A percentile compares a stretch with the other conserved stretches of the same genome.
These are phyloP conservation scores for Scedosporium apiospermum DNA, from an alignment of 2,329 filamentous ascomycete species.

Conservation along the genomic window DNA sequence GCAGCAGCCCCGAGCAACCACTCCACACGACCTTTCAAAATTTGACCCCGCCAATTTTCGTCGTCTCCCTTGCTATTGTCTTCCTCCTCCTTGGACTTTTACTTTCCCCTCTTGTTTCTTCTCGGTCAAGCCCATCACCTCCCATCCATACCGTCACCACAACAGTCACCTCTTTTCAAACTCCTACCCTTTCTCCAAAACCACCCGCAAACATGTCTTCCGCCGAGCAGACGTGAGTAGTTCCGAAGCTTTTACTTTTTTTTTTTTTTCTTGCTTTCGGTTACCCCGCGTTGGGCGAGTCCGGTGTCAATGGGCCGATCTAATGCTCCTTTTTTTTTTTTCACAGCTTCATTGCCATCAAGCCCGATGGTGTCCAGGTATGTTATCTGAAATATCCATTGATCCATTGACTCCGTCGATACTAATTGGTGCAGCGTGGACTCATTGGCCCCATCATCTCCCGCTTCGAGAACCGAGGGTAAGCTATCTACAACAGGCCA, in stretches of 20 bases:
- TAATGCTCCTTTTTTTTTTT: neutral
- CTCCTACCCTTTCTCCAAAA: neutral
- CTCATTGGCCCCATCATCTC: slow-evolving; percentile 95
- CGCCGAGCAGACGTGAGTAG: slow-evolving; percentile 60
- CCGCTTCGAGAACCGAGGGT: slow-evolving; percentile 96
- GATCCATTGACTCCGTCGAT: neutral
- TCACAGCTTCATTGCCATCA: slow-evolving; percentile 96
- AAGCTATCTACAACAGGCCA: slow-evolving; percentile 22
- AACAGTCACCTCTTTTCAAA: neutral
- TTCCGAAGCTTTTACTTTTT: slow-evolving; percentile 8
- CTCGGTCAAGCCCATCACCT: neutral
- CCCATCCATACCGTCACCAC: neutral
- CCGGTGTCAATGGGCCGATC: slow-evolving; percentile 7
- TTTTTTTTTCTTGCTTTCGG: neutral
- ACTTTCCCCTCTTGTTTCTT: neutral
- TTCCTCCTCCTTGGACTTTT: neutral
- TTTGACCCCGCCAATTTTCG: slow-evolving; percentile 4
- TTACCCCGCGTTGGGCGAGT: slow-evolving; percentile 21
- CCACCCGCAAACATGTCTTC: slow-evolving; percentile 16
- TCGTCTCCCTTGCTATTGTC: neutral
- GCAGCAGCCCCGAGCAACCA: neutral
- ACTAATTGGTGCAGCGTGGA: slow-evolving; percentile 60
- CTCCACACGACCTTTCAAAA: slow-evolving; percentile 1
- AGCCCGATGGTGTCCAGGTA: slow-evolving; percentile 99
- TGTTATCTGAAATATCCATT: slow-evolving; percentile 14